These are phyloP conservation scores for Vitis rotundifolia DNA, from an alignment of 164 flowering plant species.

Conservation along the genomic window DNA sequence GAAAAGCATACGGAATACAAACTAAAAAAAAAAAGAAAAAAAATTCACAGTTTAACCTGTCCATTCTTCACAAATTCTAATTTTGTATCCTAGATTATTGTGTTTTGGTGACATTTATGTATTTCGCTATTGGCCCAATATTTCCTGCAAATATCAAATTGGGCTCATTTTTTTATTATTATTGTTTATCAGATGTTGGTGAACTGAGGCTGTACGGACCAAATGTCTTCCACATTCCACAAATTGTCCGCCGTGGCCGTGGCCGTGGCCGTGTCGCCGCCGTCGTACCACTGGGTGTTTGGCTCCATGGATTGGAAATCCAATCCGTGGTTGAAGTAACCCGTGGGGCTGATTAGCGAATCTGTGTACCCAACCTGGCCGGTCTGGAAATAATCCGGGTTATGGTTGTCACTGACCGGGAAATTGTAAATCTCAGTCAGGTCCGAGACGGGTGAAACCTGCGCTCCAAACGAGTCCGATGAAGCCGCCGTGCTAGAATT, in stretches of 20 bases:
- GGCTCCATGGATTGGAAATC: constrained; percentile 40
- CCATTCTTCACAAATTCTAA: constrained; percentile 17
- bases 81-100: constrained; percentile 11
- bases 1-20: neutral
- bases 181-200: constrained; percentile 14
- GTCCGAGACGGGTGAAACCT: constrained; percentile 52
- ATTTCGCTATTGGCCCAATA: neutral
- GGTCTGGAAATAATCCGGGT: constrained; percentile 27
- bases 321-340: constrained; percentile 34
- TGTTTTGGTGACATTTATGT: neutral
- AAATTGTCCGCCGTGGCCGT: constrained; percentile 38
- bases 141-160: neutral
- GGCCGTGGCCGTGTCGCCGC: constrained; percentile 32
- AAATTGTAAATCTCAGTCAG: constrained; percentile 37
- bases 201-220: constrained; percentile 56
- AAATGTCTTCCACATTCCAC: constrained; percentile 68
- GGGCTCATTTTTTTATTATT: neutral
- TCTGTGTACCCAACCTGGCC: constrained; percentile 31
- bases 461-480: constrained; percentile 55
- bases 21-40: constrained; percentile 4
- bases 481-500: constrained; percentile 55
- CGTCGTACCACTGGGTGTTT: constrained; percentile 34
- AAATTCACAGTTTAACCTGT: constrained; percentile 20
- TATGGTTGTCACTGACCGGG: constrained; percentile 23
- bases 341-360: constrained; percentile 42